These are phyloP conservation scores for Oxytropis ochrocephala DNA, from an alignment of 306 rosid genomes.

Conservation along the genomic window DNA sequence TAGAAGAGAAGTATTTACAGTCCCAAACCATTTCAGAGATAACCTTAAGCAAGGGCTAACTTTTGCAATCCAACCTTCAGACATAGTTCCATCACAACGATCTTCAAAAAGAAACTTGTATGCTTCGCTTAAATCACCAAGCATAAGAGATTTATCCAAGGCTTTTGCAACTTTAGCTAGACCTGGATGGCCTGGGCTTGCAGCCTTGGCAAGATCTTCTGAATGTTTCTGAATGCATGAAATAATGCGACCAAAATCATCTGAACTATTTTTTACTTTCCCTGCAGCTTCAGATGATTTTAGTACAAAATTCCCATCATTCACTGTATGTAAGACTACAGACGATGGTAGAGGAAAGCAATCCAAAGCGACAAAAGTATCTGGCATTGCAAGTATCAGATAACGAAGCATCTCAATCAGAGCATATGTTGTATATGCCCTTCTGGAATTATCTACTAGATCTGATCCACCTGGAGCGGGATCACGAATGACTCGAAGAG, in stretches of 20 bases:
- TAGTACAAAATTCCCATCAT: slow-evolving; percentile 57
- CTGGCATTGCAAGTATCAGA: slow-evolving; percentile 73
- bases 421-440: slow-evolving; percentile 72
- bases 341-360: slow-evolving; percentile 86
- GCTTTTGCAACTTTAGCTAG: slow-evolving; percentile 72
- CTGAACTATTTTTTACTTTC: slow-evolving; percentile 46
- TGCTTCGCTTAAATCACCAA: slow-evolving; percentile 65
- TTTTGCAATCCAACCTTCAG: slow-evolving; percentile 67
- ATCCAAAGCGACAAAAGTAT: slow-evolving; percentile 88
- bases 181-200: slow-evolving; percentile 62
- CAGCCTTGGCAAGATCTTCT: slow-evolving; percentile 68
- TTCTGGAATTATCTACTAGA: slow-evolving; percentile 81
- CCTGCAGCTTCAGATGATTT: slow-evolving; percentile 55
- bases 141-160: slow-evolving; percentile 67
- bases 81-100: slow-evolving; percentile 52
- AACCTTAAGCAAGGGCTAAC: slow-evolving; percentile 79
- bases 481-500: slow-evolving; percentile 65
- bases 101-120: slow-evolving; percentile 76
- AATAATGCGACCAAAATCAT: slow-evolving; percentile 59
- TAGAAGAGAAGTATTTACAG: slow-evolving; percentile 48
- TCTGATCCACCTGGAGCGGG: slow-evolving; percentile 97
- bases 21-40: slow-evolving; percentile 77
- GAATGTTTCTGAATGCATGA: slow-evolving; percentile 69
- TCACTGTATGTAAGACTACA: slow-evolving; percentile 54
- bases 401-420: slow-evolving; percentile 88